Percentiles rank a stretch among this genome's conserved stretches.
Conservation (phyloP, 306 rosid genomes). For the Cercis canadensis region DNA sequence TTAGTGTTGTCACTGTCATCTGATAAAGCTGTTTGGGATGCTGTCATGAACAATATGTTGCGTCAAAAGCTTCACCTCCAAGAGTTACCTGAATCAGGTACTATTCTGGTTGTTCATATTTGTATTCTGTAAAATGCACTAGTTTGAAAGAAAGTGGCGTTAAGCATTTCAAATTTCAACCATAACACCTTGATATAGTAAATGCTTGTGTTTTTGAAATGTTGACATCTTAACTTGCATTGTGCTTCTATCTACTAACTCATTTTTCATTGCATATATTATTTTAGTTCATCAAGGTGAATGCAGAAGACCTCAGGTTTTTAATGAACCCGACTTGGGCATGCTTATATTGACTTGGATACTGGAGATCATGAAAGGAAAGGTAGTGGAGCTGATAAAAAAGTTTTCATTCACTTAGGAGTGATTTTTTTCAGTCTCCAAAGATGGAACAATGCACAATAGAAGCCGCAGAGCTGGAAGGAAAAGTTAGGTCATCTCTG, state of each 20-base stretch:
- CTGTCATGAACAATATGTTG: constrained; percentile 54
- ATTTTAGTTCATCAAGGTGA: constrained; percentile 32
- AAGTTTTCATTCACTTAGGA: constrained; percentile 55
- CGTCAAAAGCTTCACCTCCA: constrained; percentile 43
- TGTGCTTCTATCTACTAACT: not conserved
- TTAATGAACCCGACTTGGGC: constrained; percentile 42
- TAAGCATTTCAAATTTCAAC: no score
- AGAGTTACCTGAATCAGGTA: constrained; percentile 56
- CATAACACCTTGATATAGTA: not conserved
- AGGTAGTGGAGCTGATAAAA: constrained; percentile 55
- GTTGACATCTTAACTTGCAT: constrained; percentile 3
- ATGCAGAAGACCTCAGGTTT: constrained; percentile 37
- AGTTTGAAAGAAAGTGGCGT: not conserved
- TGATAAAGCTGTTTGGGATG: constrained; percentile 75
- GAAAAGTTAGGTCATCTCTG: constrained; percentile 61
- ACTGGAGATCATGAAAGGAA: constrained; percentile 49
- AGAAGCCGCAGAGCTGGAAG: constrained; percentile 39
- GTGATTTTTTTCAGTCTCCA: constrained; percentile 44
- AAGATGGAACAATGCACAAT: constrained; percentile 25
- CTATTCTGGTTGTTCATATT: not conserved
- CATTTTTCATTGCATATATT: not conserved
- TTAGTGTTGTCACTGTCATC: constrained; percentile 69
- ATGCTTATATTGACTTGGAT: constrained; percentile 49
- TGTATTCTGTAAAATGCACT: not conserved
- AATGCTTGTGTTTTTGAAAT: not conserved